A percentile compares a stretch with the other conserved stretches of the same genome.
These are phyloP conservation scores for Wickerhamomyces queroliae DNA, from an alignment of 805 yeast species.

Conservation along the genomic window DNA sequence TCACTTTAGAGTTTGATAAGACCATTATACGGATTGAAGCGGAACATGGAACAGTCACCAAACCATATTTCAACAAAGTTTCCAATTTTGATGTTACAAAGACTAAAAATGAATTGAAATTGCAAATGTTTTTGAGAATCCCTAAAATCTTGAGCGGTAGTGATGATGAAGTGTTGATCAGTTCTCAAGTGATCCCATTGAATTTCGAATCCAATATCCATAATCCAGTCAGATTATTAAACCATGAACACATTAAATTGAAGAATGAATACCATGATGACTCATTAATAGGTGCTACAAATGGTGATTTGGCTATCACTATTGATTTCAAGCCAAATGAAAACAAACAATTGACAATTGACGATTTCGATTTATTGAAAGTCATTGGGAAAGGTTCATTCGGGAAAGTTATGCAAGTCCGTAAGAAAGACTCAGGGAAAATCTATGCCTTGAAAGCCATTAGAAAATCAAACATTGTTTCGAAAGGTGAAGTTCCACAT, in stretches of 20 bases:
- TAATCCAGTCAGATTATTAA: constrained; percentile 52
- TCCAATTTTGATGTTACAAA: constrained; percentile 86
- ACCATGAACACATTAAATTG: constrained; percentile 52
- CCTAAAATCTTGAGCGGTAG: constrained; percentile 52
- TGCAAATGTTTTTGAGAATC: constrained; percentile 75
- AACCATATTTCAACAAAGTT: constrained; percentile 82
- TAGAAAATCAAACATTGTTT: constrained; percentile 89
- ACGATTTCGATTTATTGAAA: constrained; percentile 87
- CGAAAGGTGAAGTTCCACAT: constrained; percentile 91
- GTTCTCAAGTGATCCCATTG: constrained; percentile 49
- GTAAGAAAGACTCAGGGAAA: constrained; percentile 91
- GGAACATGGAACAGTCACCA: constrained; percentile 69
- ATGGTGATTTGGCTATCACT: constrained; percentile 54
- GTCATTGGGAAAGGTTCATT: constrained; percentile 98
- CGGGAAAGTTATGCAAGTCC: constrained; percentile 98
- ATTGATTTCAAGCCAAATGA: constrained; percentile 65
- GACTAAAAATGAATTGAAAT: constrained; percentile 51
- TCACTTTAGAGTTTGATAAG: constrained; percentile 92
- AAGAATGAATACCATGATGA: constrained; percentile 24
- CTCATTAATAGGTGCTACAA: constrained; percentile 1
- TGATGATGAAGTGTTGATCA: constrained; percentile 57
- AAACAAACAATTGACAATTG: constrained; percentile 71
- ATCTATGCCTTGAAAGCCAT: constrained; percentile 92
- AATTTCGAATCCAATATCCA: constrained; percentile 34
- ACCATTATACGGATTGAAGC: constrained; percentile 88